phyloP scores from a whole-genome alignment of 2,329 filamentous ascomycete genomes.

The Fusarium sp. region DNA sequence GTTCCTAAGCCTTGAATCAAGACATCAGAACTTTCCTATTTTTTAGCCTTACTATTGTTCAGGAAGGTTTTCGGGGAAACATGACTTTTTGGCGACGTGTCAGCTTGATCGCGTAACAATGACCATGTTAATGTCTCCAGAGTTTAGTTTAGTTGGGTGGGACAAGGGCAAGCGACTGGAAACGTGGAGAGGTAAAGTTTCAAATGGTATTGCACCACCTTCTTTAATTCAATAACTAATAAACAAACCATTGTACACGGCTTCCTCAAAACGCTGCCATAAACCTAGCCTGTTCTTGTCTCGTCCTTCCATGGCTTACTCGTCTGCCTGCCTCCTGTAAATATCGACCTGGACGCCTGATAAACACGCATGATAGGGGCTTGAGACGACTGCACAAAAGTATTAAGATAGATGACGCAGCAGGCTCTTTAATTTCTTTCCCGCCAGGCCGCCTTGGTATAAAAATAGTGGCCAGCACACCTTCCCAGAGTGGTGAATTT shows the following conservation, averaged over 20 bases:
- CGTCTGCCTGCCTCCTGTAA: conserved; percentile 43
- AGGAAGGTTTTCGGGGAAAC: neutral
- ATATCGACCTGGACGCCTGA: conserved; percentile 45
- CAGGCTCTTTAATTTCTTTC: conserved; percentile 35
- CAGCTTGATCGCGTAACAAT: neutral
- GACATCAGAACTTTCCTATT: neutral
- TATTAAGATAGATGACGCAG: conserved; percentile 43
- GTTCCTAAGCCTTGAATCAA: neutral
- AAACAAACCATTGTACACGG: conserved; percentile 27
- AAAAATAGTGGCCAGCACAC: conserved; percentile 44
- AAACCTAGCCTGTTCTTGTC: conserved; percentile 37
- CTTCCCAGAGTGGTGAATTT: conserved; percentile 46
- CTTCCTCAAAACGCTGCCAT: conserved; percentile 40
- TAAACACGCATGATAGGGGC: conserved; percentile 47
- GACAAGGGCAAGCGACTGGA: neutral
- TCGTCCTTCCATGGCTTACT: conserved; percentile 38
- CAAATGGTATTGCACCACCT: conserved; percentile 32
- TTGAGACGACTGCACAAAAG: conserved; percentile 44
- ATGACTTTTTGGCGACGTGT: neutral
- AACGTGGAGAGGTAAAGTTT: neutral
- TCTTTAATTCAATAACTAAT: conserved; percentile 35
- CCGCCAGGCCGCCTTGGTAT: conserved; percentile 35
- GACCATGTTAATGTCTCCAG: neutral
- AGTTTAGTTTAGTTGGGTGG: neutral
- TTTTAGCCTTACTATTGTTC: neutral